Base-by-base conservation (phyloP, 2,329 filamentous ascomycete species). In the Cladosporium colombiae region DNA sequence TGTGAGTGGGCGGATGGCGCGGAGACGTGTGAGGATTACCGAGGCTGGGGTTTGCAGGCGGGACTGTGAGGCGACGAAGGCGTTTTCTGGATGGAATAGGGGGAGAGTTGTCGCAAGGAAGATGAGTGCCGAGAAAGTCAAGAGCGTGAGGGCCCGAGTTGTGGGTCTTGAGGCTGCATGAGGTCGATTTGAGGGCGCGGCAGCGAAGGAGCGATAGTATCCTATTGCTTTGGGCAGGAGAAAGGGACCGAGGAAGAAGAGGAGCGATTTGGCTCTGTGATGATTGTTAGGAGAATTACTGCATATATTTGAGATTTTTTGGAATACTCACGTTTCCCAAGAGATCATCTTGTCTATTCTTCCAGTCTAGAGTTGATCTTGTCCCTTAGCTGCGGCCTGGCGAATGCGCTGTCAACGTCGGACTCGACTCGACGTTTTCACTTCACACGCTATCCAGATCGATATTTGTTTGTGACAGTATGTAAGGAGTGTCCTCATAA, bases 41-140 rank as follows among this genome's bases (percentile, higher is more conserved):
- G 94, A 91, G 50, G 87, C 89, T n/a, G 92, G 89, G 50, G 91
- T 94, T 73, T 93, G 91, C 21, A 98, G 87, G 37, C 93, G 91
- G 60, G 92, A 95, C 65, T 88, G 83, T 0, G 94, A 97, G 21
- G 82, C 78, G 33, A 78, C 75, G 83, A 98, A 97, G 77, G 98
- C 82, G 79, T 97, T 97, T 75, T 92, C 88, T 5, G 91, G 90
- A 6, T 86, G 82, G 74, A 92, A 88, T 66, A 80, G 69, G 0
- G 92, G 89, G 0, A 94, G 80, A 18, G 90, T 88, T 66, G 87
- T 84, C 66, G 88, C 72, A 61, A 91, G 77, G 70, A 83, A 85
- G 66, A 84, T 68, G 53, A 82, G 70, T 55, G 82, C 82, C 68
- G 83, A 81, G 71, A 85, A 62, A 75, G 86, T 81, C 72, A 95